Base-by-base conservation (phyloP, 495 filamentous ascomycete species). In the Platismatia glauca region DNA sequence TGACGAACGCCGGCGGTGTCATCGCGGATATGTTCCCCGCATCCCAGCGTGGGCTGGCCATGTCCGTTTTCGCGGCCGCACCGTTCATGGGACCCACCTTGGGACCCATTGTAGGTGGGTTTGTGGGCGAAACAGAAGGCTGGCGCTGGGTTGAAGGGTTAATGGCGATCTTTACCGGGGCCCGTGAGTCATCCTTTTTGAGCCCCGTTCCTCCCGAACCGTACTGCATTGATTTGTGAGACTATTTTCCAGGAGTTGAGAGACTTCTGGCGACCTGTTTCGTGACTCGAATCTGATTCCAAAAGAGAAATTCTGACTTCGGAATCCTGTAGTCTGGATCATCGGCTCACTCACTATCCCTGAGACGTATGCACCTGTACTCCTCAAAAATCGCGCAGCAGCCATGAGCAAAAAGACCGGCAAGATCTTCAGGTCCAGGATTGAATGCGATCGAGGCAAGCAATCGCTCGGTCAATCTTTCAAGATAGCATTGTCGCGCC, bases 11-110 rank as follows among this genome's bases (percentile, higher is more conserved):
- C 22, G 86, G 87, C 62, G 87, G 87, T 69, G 83, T 89, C 39
- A 88, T 90, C 66, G 84, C 87, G 37, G 86, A 91, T 66, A 86
- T 90, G 80, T 90, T 90, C 67, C 66, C 75, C 13, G 82, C 83
- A 6, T 75, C 72, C 61, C 73, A 89, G 67, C 76, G 88, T 66
- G 88, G 88, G 55, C 64, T 86, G 18, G 88, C 86, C 0, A 78
- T 81, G 66, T 79, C 79, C 61, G 57, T 89, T 59, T 90, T 89
- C 67, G 81, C 84, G 52, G 78, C 80, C 56, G 85, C 86, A 13
- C 85, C 86, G 13, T 89, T 89, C 73, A 70, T 89, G 20, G 87
- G 87, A 12, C 87, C 87, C n/a, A 78, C 82, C 6, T 73, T 90
- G 18, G 85, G 80, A 20, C 81, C 81, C 7, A 80, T 83, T 31